Evolutionary conservation across 1,139 yeast genomes (phyloP), one percentile per base, ranked within the genome.

Genomic region (Pichia sp.): DNA sequence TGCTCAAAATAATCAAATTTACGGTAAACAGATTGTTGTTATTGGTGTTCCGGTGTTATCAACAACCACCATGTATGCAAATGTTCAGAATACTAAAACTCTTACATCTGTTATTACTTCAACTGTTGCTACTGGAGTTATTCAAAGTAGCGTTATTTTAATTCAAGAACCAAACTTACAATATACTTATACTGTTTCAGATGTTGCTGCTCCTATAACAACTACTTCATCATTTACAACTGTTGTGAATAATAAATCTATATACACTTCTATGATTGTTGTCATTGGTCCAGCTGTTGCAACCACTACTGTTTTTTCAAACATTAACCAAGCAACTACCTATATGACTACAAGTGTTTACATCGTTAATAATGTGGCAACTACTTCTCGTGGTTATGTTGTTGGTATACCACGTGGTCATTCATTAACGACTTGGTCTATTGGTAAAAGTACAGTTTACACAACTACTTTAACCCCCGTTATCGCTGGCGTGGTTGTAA

Each of bases 211-310:
- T 2, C 8, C 15, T 2, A 26, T 11, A 13, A 38, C 45, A 3
- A 22, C 41, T 4, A 40, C 45, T 4, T 28, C 42, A 6, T 29
- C 37, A 3, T 31, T 10, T 22, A 35, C 40, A 2, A 35, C 36
- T 6, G 20, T 23, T 7, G 35, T 42, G 7, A 8, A 9, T 8
- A 42, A 42, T 29, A 33, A 13, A 7, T 15, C 38, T 6, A 24
- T 25, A 3, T 5, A 20, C 2, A 37, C 48, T 5, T 33, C 45
- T 2, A 35, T 16, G 6, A 24, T 35, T 24, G 30, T 38, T 28
- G 42, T 42, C 9, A 22, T 23, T 27, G 45, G 45, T 20, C 45
- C 45, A 14, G 4, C 40, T n/a, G 32, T 28, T 18, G 16, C 38
- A n/a, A 41, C 45, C 8, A 9, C 23, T 10, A 27, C 32, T 10